A percentile compares a stretch with the other conserved stretches of the same genome.
These are phyloP conservation scores for Pseudopyricularia cyperi DNA, from an alignment of 2,329 filamentous ascomycete genomes.

Conservation along the genomic window DNA sequence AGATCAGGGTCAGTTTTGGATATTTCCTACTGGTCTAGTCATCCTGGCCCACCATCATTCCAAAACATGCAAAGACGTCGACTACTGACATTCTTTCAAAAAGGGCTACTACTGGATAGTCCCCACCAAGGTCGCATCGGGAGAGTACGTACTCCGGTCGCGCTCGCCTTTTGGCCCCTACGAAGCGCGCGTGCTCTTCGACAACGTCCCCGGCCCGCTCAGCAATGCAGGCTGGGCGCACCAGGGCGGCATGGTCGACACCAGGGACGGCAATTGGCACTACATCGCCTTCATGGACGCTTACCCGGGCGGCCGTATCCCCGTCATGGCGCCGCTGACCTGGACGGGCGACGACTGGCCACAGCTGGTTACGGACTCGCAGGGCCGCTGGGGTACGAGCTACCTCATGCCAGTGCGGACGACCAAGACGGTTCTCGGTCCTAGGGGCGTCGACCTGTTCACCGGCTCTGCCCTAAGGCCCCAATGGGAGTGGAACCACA, in stretches of 20 bases:
- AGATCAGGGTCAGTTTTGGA: conserved; percentile 23
- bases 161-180: conserved; percentile 40
- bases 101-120: conserved; percentile 40
- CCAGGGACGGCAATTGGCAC: conserved; percentile 39
- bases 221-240: conserved; percentile 31
- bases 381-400: conserved; percentile 30
- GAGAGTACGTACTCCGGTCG: conserved; percentile 35
- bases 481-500: conserved; percentile 51
- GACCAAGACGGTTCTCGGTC: conserved; percentile 12
- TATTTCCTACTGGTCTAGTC: background rate
- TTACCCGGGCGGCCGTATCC: conserved; percentile 43
- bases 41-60: background rate
- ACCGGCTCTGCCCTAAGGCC: conserved; percentile 23
- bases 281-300: conserved; percentile 43
- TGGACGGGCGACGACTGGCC: conserved; percentile 42
- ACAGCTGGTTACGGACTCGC: conserved; percentile 20
- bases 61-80: background rate
- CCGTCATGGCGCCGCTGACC: conserved; percentile 39
- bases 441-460: conserved; percentile 32
- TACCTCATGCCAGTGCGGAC: conserved; percentile 24
- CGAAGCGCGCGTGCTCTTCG: conserved; percentile 26
- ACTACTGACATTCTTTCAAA: background rate
- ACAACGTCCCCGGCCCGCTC: conserved; percentile 28
- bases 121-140: conserved; percentile 26
- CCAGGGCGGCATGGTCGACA: conserved; percentile 43